Evolutionary conservation across 164 flowering plant genomes (phyloP).

Genomic region (Vitis riparia): DNA sequence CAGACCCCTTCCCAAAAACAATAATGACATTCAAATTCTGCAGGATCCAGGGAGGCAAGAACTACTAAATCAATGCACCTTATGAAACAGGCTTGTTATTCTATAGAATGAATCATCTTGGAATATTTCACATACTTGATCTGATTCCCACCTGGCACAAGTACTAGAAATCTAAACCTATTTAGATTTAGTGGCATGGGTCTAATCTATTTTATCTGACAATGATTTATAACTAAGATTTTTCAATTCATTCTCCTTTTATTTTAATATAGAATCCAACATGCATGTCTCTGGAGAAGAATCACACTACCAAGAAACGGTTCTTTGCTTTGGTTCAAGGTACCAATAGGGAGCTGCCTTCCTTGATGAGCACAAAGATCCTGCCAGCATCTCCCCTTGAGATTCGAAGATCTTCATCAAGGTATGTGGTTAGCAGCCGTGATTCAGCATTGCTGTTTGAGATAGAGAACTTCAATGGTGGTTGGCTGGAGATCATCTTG

Average conservation of each 20-base stretch:
- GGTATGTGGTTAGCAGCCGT: conserved; percentile 88
- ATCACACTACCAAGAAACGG: background rate
- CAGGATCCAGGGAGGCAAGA: too few relatives aligned
- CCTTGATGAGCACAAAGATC: conserved; percentile 85
- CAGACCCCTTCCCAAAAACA: too few relatives aligned
- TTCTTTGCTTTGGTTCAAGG: conserved; percentile 15
- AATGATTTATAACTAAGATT: background rate
- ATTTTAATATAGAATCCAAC: background rate
- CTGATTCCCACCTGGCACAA: too few relatives aligned
- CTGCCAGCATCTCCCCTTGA: conserved; percentile 91
- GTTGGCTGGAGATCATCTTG: conserved; percentile 68
- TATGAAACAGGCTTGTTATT: too few relatives aligned
- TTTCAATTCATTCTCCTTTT: background rate
- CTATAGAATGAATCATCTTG: too few relatives aligned
- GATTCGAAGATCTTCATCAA: conserved; percentile 81
- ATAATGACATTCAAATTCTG: too few relatives aligned
- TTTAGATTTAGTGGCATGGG: too few relatives aligned
- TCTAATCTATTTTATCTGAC: too few relatives aligned
- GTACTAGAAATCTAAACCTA: too few relatives aligned
- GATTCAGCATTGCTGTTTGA: conserved; percentile 60
- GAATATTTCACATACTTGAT: too few relatives aligned
- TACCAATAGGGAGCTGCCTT: conserved; percentile 62
- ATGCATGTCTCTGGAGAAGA: background rate
- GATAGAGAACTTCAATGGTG: conserved; percentile 77
- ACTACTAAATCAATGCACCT: too few relatives aligned